Evolutionary conservation across 129 eudicot genomes (phyloP), one percentile per base, ranked within the genome.

Genomic region (Artemisia annua): DNA sequence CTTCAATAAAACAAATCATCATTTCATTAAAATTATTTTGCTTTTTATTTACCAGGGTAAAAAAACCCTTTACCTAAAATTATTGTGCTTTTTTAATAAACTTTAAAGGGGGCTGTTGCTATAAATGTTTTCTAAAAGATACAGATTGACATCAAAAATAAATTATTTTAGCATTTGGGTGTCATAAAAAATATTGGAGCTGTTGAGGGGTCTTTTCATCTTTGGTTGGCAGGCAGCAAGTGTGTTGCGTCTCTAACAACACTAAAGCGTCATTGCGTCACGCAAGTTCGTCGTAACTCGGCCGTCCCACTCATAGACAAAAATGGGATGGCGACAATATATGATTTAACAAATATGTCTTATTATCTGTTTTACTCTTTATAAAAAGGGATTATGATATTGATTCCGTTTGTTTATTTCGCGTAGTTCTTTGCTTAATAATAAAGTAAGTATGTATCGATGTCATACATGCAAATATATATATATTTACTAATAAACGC

Each of bases 231-330:
- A 50, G 49, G 16, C 54, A 20, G 2, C 71, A 67, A 66, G 71
- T 66, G 71, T 56, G 30, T 44, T 66, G 14, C 20, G 11, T 44
- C 18, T 35, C 46, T 48, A 22, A 3, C 57, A 5, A 35, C 32
- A 30, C 49, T 35, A 63, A 35, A 48, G 49, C 24, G 48, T 24
- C 18, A 24, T 16, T 6, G n/a, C 57, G 71, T 48, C 71, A 66
- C 71, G 71, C 71, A 48, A 48, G 11, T 66, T 66, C 71, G 71
- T 48, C 71, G 71, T 67, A 67, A 67, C 71, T 28, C 43, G 44
- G 19, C 71, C 56, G 44, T 67, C 43, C 12, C 58, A 19, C n/a
- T n/a, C n/a, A n/a, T 19, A 26, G 71, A 48, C 71, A 67, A 48
- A 48, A 65, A 44, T 4, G 18, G 22, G 15, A 64, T 44, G 26